Evolutionary conservation across 2,329 filamentous ascomycete species (phyloP).

Genomic region (Neopestalotiopsis sp.): DNA sequence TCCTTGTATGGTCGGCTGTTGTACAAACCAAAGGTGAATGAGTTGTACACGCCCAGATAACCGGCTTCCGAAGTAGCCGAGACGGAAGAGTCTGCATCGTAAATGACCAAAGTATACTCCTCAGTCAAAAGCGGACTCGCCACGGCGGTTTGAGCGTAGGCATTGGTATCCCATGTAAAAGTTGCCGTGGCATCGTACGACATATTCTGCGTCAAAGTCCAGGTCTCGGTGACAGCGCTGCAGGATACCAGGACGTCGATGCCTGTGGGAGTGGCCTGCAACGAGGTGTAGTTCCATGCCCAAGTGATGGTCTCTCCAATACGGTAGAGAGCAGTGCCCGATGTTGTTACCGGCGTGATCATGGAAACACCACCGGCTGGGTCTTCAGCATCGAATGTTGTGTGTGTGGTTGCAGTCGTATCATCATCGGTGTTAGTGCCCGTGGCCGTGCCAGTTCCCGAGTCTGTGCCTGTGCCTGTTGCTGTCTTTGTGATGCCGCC

Average conservation of each 20-base stretch:
- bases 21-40: conserved; percentile 66
- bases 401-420: conserved; percentile 38
- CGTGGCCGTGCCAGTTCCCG: conserved; percentile 28
- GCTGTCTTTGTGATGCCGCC: conserved; percentile 35
- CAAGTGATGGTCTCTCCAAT: conserved; percentile 66
- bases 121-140: conserved; percentile 55
- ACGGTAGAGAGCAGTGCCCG: conserved; percentile 59
- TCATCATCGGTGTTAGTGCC: conserved; percentile 33
- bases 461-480: conserved; percentile 24
- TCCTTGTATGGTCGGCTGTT: conserved; percentile 55
- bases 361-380: conserved; percentile 59
- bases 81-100: conserved; percentile 60
- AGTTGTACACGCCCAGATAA: conserved; percentile 56
- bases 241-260: conserved; percentile 66
- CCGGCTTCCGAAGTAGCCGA: conserved; percentile 59
- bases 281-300: conserved; percentile 70
- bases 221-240: conserved; percentile 56
- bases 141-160: conserved; percentile 52
- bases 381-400: conserved; percentile 50
- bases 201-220: conserved; percentile 69
- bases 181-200: conserved; percentile 56
- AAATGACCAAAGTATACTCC: conserved; percentile 66
- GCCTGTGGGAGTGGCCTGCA: conserved; percentile 63
- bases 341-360: conserved; percentile 53
- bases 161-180: conserved; percentile 64